Conservation (phyloP, 257 asterid genomes). For the Nicotiana undulata region DNA sequence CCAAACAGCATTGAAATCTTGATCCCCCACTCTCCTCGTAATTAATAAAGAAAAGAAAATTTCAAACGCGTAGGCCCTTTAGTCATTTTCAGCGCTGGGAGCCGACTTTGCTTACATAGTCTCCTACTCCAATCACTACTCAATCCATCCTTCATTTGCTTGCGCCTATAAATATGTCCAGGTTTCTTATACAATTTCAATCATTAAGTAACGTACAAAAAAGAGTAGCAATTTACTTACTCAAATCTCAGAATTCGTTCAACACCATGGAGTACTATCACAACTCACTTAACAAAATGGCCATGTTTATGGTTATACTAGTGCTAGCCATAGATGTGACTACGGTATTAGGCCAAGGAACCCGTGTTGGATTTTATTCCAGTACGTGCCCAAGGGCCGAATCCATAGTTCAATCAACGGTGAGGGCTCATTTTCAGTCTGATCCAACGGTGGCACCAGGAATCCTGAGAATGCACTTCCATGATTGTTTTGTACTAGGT, state of each 20-base stretch:
- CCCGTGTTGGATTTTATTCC: slow-evolving; percentile 65
- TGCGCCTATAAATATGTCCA: neutral
- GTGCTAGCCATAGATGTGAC: slow-evolving; percentile 16
- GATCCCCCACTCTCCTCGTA: neutral
- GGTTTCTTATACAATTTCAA: neutral
- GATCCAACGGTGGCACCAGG: slow-evolving; percentile 62
- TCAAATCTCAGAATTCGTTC: neutral
- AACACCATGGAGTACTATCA: neutral
- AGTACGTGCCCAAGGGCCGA: slow-evolving; percentile 61
- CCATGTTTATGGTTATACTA: neutral
- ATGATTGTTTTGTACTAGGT: slow-evolving; percentile 82
- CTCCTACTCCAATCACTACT: neutral
- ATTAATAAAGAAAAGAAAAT: neutral
- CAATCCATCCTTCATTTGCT: neutral
- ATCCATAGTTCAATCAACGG: slow-evolving; percentile 48
- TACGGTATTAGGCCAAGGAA: slow-evolving; percentile 53
- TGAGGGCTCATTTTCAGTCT: slow-evolving; percentile 31
- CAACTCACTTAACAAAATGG: neutral
- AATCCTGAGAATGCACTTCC: slow-evolving; percentile 75
- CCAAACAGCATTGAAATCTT: neutral
- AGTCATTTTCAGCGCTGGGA: neutral
- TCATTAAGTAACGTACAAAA: neutral
- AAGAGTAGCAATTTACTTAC: neutral
- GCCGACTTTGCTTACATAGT: neutral
- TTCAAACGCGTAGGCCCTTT: neutral